phyloP scores from a whole-genome alignment of 2,329 filamentous ascomycete genomes.

The Pseudogymnoascus pannorum region DNA sequence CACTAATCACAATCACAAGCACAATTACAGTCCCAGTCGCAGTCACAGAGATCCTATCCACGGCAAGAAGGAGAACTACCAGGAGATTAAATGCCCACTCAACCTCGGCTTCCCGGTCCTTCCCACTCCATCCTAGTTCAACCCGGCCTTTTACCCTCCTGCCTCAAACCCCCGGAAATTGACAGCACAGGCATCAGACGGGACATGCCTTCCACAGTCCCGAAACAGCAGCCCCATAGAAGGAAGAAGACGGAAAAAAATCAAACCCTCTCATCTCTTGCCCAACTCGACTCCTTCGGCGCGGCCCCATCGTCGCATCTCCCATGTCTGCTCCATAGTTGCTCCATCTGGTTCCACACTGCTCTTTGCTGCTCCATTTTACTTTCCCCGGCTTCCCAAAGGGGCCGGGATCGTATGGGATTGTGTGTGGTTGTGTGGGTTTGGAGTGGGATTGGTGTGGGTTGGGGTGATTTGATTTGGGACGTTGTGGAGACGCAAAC shows the following conservation, averaged over 20 bases:
- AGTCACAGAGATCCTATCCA: no score
- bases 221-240: constrained; percentile 1
- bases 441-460: background rate
- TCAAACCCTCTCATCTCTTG: background rate
- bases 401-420: background rate
- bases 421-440: no score
- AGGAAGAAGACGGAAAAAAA: background rate
- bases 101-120: background rate
- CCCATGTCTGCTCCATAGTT: background rate
- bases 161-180: background rate
- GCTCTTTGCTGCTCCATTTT: background rate
- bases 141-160: background rate
- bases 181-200: background rate
- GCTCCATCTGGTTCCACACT: background rate
- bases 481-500: background rate
- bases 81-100: background rate
- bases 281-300: background rate
- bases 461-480: background rate
- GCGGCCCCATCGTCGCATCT: background rate
- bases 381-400: background rate
- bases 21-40: no score
- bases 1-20: background rate
- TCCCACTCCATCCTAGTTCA: background rate
- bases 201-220: background rate
- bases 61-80: background rate